Evolutionary conservation across 202 grass and related monocot species (phyloP).

Genomic region (Zoysia matrella): DNA sequence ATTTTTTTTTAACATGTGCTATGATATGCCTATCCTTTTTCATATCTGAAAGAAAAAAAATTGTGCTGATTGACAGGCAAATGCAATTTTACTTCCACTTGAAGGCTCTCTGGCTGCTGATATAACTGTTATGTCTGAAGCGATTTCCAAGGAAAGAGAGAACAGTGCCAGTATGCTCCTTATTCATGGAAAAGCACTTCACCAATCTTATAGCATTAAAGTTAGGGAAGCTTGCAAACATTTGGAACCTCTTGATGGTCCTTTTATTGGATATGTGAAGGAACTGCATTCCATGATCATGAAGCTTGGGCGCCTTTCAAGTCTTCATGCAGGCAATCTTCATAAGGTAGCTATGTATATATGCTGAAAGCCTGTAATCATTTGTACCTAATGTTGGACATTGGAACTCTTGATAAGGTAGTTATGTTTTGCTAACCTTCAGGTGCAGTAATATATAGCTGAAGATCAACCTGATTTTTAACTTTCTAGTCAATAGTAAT

Average conservation of each 20-base stretch:
- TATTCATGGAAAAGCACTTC: constrained; percentile 76
- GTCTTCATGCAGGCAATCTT: constrained; percentile 92
- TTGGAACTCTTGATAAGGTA: constrained; percentile 14
- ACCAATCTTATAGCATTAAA: constrained; percentile 85
- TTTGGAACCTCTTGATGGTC: constrained; percentile 70
- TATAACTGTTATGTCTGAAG: constrained; percentile 74
- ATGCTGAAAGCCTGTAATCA: constrained; percentile 5
- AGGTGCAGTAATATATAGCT: constrained; percentile 10
- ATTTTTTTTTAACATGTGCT: too few relatives aligned
- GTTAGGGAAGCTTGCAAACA: constrained; percentile 81
- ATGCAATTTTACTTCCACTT: constrained; percentile 82
- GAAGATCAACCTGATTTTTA: not conserved
- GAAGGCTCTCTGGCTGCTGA: constrained; percentile 81
- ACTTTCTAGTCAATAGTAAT: not conserved
- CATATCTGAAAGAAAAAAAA: constrained; percentile 11
- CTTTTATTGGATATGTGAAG: constrained; percentile 62
- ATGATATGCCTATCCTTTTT: not conserved
- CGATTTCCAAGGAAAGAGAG: constrained; percentile 73
- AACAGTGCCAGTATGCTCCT: constrained; percentile 61
- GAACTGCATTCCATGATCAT: constrained; percentile 82
- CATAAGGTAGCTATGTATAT: constrained; percentile 72
- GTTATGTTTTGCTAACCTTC: not conserved
- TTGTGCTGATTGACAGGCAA: constrained; percentile 70
- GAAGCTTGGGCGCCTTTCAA: constrained; percentile 85
- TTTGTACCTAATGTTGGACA: not conserved